phyloP scores from a whole-genome alignment of 2,329 filamentous ascomycete genomes.

The Fusarium gaditjirri region DNA sequence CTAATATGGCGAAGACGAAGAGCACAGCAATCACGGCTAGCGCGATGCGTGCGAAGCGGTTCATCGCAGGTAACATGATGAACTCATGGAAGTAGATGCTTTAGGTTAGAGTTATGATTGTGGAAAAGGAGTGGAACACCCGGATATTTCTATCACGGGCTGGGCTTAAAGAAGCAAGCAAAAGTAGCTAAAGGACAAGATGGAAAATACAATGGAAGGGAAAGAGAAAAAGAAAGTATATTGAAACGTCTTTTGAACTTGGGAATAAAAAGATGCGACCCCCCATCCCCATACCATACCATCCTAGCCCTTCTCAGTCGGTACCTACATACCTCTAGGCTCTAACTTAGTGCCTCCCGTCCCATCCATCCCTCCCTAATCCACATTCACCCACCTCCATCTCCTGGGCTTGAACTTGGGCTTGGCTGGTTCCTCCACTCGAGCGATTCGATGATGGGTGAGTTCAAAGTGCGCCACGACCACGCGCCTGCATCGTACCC shows the following conservation, averaged over 20 bases:
- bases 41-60: constrained; percentile 38
- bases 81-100: constrained; percentile 17
- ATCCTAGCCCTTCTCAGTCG: constrained; percentile 1
- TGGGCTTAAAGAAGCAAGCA: not conserved
- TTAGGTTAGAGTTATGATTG: not conserved
- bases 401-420: not conserved
- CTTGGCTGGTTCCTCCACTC: constrained; percentile 13
- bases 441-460: constrained; percentile 29
- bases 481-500: constrained; percentile 18
- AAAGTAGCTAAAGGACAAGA: not conserved
- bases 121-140: constrained; percentile 29
- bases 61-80: constrained; percentile 37
- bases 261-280: constrained; percentile 27
- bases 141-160: constrained; percentile 29
- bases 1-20: constrained; percentile 32
- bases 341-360: constrained; percentile 7
- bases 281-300: constrained; percentile 5
- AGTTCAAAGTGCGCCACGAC: constrained; percentile 33
- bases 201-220: constrained; percentile 8
- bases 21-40: constrained; percentile 40
- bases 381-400: not conserved
- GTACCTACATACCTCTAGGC: not conserved
- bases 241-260: constrained; percentile 15
- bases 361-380: not conserved
- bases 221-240: constrained; percentile 10